Conservation (phyloP, 441 rosid species). For the Erodium moschatum region DNA sequence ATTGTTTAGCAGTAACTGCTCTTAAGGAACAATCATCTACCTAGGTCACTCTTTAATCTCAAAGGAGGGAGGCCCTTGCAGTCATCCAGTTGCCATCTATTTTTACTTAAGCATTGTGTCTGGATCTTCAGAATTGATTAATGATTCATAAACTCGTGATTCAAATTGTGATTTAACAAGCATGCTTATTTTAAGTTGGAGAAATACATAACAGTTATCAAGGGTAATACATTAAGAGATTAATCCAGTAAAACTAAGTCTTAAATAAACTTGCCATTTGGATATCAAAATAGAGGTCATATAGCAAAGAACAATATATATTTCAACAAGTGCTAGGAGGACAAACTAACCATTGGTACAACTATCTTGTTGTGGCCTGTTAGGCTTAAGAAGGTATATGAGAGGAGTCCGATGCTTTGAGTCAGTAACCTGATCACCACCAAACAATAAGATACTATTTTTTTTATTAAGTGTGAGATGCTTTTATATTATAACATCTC, state of each 20-base stretch:
- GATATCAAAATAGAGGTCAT: not conserved
- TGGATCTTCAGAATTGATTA: no score
- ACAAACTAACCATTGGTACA: conserved; percentile 21
- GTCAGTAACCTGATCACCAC: conserved; percentile 17
- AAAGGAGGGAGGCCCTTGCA: not conserved
- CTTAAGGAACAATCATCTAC: not conserved
- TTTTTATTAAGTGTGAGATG: no score
- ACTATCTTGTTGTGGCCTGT: conserved; percentile 17
- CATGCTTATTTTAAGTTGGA: not conserved
- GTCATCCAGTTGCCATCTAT: not conserved
- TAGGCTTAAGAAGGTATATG: conserved; percentile 22
- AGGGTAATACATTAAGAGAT: not conserved
- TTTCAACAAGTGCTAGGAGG: not conserved
- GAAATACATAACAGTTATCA: not conserved
- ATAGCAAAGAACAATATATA: not conserved
- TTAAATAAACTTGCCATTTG: not conserved
- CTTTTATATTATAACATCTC: no score
- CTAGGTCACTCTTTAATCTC: conserved; percentile 3
- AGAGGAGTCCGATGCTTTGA: conserved; percentile 22
- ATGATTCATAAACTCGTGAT: not conserved
- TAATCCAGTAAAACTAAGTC: not conserved
- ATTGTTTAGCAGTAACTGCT: not conserved
- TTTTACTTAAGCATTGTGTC: no score
- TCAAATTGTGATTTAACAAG: not conserved
- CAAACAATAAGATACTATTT: not conserved